Conservation (phyloP, 164 flowering plant genomes). For the Berberis thunbergii region DNA sequence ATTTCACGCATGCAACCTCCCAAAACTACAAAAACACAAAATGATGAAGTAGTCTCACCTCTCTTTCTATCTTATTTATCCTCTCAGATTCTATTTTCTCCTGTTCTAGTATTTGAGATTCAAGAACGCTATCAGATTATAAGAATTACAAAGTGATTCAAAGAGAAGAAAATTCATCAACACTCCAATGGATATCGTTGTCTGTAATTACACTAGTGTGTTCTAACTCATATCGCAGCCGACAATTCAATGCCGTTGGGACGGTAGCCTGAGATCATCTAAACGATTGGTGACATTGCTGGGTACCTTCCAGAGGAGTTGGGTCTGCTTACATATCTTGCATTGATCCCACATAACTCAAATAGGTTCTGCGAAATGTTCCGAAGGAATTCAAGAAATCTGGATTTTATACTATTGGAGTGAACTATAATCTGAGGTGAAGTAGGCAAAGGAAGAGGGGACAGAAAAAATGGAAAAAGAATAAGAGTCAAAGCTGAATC, state of each 20-base stretch:
- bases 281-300: slow-evolving; percentile 63
- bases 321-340: slow-evolving; percentile 48
- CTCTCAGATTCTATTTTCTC: not conserved
- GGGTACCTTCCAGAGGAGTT: slow-evolving; percentile 57
- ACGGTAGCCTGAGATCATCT: slow-evolving; percentile 90
- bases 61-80: too few relatives aligned
- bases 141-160: too few relatives aligned
- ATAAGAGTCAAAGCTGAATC: too few relatives aligned
- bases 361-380: slow-evolving; percentile 57
- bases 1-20: too few relatives aligned
- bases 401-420: slow-evolving; percentile 13
- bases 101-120: too few relatives aligned
- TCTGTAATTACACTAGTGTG: slow-evolving; percentile 63
- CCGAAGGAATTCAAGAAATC: slow-evolving; percentile 30
- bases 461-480: too few relatives aligned
- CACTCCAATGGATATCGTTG: slow-evolving; percentile 47
- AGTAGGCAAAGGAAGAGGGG: too few relatives aligned
- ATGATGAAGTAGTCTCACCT: too few relatives aligned
- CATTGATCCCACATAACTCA: slow-evolving; percentile 58
- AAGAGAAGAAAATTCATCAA: too few relatives aligned
- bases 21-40: too few relatives aligned
- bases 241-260: slow-evolving; percentile 23
- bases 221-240: slow-evolving; percentile 56
- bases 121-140: not conserved
- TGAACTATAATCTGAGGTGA: too few relatives aligned